Percentiles rank a stretch among this genome's conserved stretches.
Conservation (phyloP, 2,329 filamentous ascomycete genomes). For the Stachybotrys chlorohalonatus region DNA sequence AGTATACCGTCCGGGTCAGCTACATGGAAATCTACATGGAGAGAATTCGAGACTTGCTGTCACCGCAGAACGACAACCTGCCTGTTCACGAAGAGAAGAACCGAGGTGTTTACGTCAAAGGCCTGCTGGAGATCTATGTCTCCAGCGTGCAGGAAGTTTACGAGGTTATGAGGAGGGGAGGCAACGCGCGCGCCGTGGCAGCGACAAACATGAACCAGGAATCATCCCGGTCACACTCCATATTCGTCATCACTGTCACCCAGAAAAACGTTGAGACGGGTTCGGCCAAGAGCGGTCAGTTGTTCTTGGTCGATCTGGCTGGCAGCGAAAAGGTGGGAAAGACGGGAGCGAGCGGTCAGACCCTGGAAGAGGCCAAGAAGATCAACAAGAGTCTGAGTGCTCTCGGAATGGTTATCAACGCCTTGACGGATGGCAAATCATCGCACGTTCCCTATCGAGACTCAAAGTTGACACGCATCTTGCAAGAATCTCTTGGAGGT, state of each 20-base stretch:
- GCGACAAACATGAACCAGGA: constrained; percentile 99
- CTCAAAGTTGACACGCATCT: constrained; percentile 91
- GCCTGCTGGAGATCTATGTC: constrained; percentile 88
- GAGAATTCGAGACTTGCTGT: constrained; percentile 85
- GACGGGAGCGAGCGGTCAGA: constrained; percentile 94
- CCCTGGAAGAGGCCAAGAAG: constrained; percentile 96
- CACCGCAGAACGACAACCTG: constrained; percentile 90
- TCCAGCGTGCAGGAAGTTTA: constrained; percentile 94
- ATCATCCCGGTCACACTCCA: constrained; percentile 95
- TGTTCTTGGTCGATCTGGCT: constrained; percentile 95
- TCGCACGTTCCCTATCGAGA: constrained; percentile 94
- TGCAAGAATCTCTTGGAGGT: constrained; percentile 94
- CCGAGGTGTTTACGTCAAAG: constrained; percentile 93
- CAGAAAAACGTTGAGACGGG: constrained; percentile 98
- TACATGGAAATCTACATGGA: constrained; percentile 99
- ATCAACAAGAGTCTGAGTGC: constrained; percentile 99
- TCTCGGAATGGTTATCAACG: constrained; percentile 98
- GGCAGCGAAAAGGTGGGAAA: constrained; percentile 98
- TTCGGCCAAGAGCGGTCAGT: constrained; percentile 88
- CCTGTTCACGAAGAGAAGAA: constrained; percentile 98
- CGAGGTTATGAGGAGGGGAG: constrained; percentile 91
- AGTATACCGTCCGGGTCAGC: constrained; percentile 96
- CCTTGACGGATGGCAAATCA: constrained; percentile 93
- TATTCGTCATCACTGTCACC: constrained; percentile 92
- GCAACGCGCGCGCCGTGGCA: constrained; percentile 79